Base-by-base conservation (phyloP, 2,329 filamentous ascomycete species). In the Stemphylium beticola region DNA sequence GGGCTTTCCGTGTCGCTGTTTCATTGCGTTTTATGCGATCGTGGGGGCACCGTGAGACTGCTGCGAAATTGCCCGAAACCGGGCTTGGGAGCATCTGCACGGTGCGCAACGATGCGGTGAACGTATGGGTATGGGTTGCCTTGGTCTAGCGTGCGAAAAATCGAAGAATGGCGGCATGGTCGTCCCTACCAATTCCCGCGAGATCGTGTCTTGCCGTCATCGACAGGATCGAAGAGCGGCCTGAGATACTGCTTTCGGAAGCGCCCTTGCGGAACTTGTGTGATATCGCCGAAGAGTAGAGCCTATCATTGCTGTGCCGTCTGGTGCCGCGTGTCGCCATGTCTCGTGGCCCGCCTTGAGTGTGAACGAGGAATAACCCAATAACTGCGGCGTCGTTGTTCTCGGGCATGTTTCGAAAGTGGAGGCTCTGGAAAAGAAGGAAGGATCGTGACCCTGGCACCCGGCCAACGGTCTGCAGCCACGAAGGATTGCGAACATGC, bases 1-100 rank as follows among this genome's bases (percentile, higher is more conserved):
- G 47, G 52, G 31, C 41, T 24, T 34, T 44, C 47, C 41, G 40
- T 51, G 36, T 37, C 39, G 47, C 31, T 51, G 52, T 55, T 55
- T 55, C 52, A 55, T 51, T 51, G 47, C 29, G 34, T 34, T 51
- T 46, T 49, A 51, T 55, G 52, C 40, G 29, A 55, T 51, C 47
- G 41, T 55, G 46, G 47, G 39, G 39, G 46, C 22, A 26, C 31
- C 10, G 22, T 20, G 20, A 48, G 18, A 42, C 24, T 14, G 18
- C 20, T 49, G 47, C 40, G 36, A 55, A 51, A 51, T 55, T 51
- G 52, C 45, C 47, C 47, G 41, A 51, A 18, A 9, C 24, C 17
- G 29, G 29, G 39, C 34, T 43, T 39, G 33, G 22, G 48, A 50
- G 37, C 31, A 38, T 4, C 29, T 48, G 47, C 47, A 49, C 47